A percentile compares a stretch with the other conserved stretches of the same genome.
Conservation (phyloP, 2,329 filamentous ascomycete species). For the Lomentospora prolificans region DNA sequence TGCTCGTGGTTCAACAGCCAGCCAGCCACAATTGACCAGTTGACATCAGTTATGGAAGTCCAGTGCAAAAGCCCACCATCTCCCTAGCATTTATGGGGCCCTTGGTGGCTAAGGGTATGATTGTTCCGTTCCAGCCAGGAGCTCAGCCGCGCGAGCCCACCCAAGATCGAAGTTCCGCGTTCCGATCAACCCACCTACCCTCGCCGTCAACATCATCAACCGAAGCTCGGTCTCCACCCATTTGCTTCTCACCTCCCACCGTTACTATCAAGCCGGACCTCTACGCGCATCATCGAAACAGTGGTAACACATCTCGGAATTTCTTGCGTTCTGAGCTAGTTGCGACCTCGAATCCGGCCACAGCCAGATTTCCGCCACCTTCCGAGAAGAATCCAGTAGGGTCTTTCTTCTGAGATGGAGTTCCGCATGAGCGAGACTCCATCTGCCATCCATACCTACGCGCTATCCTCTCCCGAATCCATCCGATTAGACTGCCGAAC, state of each 20-base stretch:
- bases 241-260: not conserved
- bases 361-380: not conserved
- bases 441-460: not conserved
- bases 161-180: not conserved
- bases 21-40: too few species aligned
- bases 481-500: not conserved
- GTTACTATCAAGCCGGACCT: not conserved
- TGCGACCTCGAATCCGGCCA: not conserved
- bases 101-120: not conserved
- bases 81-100: too few species aligned
- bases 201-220: not conserved
- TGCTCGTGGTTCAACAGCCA: not conserved
- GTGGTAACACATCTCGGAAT: too few species aligned
- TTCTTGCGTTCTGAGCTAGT: too few species aligned
- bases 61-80: too few species aligned
- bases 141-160: not conserved
- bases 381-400: not conserved
- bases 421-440: slow-evolving; percentile 1
- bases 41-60: too few species aligned
- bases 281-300: too few species aligned
- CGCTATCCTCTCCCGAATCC: not conserved
- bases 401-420: slow-evolving; percentile 8
- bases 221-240: not conserved
- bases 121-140: not conserved
- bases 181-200: not conserved